Evolutionary conservation across 1,284 basidiomycete species (phyloP).

Genomic region (Ganoderma meredithae): DNA sequence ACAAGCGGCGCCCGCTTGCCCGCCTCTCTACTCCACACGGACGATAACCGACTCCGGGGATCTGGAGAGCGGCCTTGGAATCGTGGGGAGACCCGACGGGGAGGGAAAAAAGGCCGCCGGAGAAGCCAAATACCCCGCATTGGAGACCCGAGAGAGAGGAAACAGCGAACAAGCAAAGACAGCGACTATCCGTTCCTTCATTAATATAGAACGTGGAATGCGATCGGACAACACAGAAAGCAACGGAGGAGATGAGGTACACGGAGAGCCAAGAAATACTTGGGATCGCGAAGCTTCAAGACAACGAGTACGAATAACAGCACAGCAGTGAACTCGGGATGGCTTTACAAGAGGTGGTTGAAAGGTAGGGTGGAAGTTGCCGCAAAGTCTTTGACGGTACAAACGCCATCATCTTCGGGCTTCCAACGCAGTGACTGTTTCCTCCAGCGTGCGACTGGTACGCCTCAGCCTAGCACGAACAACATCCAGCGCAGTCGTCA

Average conservation of each 20-base stretch:
- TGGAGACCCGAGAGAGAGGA: slow-evolving; percentile 26
- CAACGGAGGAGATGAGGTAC: background rate
- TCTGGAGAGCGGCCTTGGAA: slow-evolving; percentile 7
- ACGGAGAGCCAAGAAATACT: slow-evolving; percentile 19
- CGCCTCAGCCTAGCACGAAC: slow-evolving; percentile 19
- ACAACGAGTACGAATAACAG: background rate
- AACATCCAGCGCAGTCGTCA: slow-evolving; percentile 15
- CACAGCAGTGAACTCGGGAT: slow-evolving; percentile 10
- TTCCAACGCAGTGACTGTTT: slow-evolving; percentile 28
- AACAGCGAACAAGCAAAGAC: slow-evolving; percentile 32
- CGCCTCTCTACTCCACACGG: background rate
- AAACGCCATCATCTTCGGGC: slow-evolving; percentile 17
- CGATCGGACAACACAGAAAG: slow-evolving; percentile 17
- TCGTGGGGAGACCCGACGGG: background rate
- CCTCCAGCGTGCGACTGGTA: slow-evolving; percentile 31
- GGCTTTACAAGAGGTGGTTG: background rate
- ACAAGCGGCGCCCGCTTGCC: slow-evolving; percentile 26
- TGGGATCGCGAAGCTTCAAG: slow-evolving; percentile 24
- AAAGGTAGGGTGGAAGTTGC: background rate
- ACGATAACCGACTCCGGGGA: slow-evolving; percentile 18
- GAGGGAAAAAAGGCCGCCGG: background rate
- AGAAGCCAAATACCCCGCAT: slow-evolving; percentile 10
- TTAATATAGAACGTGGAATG: slow-evolving; percentile 29
- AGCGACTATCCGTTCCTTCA: slow-evolving; percentile 31
- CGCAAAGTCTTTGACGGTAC: background rate